These are phyloP conservation scores for Apiospora koreana DNA, from an alignment of 2,329 filamentous ascomycete genomes.

Conservation along the genomic window DNA sequence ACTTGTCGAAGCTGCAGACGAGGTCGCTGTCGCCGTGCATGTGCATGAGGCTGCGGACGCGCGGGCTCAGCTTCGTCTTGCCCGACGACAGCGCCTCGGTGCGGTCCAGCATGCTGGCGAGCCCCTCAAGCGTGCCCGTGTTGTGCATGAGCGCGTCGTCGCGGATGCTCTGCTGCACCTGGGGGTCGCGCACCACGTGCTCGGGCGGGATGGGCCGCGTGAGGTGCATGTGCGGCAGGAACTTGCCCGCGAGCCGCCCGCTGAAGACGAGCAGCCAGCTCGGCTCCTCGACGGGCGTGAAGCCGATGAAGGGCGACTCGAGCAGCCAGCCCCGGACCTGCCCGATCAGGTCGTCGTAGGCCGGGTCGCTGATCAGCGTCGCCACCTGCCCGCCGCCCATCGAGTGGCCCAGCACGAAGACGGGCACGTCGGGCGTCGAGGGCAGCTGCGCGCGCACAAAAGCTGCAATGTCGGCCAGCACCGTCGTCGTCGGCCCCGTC, in stretches of 20 bases:
- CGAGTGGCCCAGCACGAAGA: conserved; percentile 87
- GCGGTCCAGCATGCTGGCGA: conserved; percentile 77
- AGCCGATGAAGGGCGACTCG: conserved; percentile 77
- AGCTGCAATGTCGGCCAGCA: conserved; percentile 76
- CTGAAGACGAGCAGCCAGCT: conserved; percentile 60
- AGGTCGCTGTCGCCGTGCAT: conserved; percentile 76
- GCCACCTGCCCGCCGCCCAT: conserved; percentile 86
- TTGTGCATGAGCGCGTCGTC: conserved; percentile 76
- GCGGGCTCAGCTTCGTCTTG: conserved; percentile 49
- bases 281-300: conserved; percentile 67
- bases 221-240: conserved; percentile 70
- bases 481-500: conserved; percentile 71
- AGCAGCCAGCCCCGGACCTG: conserved; percentile 73
- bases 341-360: conserved; percentile 55
- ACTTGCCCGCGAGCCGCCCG: conserved; percentile 66
- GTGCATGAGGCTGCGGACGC: conserved; percentile 68
- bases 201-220: conserved; percentile 64
- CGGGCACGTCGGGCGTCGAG: conserved; percentile 46
- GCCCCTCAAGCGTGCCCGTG: conserved; percentile 80
- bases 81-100: conserved; percentile 61
- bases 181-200: conserved; percentile 68
- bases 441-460: conserved; percentile 65
- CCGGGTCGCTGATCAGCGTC: conserved; percentile 53
- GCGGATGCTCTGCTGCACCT: conserved; percentile 58
- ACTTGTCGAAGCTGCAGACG: conserved; percentile 66